A percentile compares a stretch with the other conserved stretches of the same genome.
Conservation (phyloP, 306 rosid genomes). For the Prosopis cineraria region DNA sequence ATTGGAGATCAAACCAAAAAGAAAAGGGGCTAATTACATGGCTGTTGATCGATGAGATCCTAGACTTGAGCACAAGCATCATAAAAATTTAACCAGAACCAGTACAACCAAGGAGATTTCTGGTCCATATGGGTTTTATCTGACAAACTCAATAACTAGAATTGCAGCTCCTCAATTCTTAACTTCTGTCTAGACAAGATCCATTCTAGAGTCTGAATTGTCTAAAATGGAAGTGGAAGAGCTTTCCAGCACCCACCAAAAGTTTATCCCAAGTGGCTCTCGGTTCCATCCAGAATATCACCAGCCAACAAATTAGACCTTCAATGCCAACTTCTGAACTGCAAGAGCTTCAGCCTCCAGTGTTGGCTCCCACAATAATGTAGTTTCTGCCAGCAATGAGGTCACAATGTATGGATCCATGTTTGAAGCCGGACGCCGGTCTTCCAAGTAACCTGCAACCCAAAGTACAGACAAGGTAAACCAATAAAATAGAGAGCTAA, state of each 20-base stretch:
- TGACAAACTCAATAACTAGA: slow-evolving; percentile 41
- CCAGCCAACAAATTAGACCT: slow-evolving; percentile 54
- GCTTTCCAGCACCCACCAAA: slow-evolving; percentile 24
- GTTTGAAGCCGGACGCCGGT: slow-evolving; percentile 98
- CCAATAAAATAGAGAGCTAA: not conserved
- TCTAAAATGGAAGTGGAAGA: slow-evolving; percentile 42
- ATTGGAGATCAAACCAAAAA: too few relatives aligned
- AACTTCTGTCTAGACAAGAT: slow-evolving; percentile 54
- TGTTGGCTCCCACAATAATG: slow-evolving; percentile 89
- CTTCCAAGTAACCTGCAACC: slow-evolving; percentile 93
- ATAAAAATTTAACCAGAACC: slow-evolving; percentile 36
- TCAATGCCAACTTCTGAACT: slow-evolving; percentile 83
- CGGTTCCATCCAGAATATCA: slow-evolving; percentile 29
- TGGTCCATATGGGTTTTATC: slow-evolving; percentile 40
- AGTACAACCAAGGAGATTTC: slow-evolving; percentile 37
- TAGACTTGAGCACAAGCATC: slow-evolving; percentile 26
- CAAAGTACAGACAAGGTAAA: slow-evolving; percentile 2
- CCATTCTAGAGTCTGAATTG: slow-evolving; percentile 48
- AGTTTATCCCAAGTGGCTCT: slow-evolving; percentile 15
- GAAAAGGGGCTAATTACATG: not conserved
- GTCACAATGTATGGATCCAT: slow-evolving; percentile 98
- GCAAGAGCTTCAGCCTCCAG: slow-evolving; percentile 99
- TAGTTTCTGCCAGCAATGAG: slow-evolving; percentile 77
- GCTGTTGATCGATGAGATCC: not conserved
- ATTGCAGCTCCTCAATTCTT: slow-evolving; percentile 35